Conservation (phyloP, 1,284 basidiomycete genomes). For the Thelephora terrestris region DNA sequence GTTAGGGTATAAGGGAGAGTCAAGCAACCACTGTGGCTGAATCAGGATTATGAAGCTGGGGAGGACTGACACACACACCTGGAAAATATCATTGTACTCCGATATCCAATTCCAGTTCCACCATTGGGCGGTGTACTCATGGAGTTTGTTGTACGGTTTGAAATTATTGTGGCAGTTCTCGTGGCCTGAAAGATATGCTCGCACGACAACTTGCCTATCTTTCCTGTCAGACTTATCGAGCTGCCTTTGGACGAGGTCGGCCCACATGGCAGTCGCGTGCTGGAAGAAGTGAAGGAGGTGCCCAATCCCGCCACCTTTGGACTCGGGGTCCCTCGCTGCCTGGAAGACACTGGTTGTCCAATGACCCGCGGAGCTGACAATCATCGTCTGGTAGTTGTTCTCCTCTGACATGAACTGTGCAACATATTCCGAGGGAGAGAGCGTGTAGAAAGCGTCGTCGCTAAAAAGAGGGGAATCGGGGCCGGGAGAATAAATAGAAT, state of each 20-base stretch:
- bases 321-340: conserved; percentile 32
- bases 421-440: conserved; percentile 43
- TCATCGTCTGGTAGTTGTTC: conserved; percentile 45
- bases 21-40: conserved; percentile 20
- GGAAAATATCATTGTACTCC: conserved; percentile 43
- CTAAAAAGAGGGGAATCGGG: conserved; percentile 34
- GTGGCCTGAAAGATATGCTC: conserved; percentile 56
- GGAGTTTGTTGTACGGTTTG: conserved; percentile 12
- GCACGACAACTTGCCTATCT: conserved; percentile 38
- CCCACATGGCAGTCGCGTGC: conserved; percentile 44
- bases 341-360: conserved; percentile 51
- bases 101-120: conserved; percentile 56
- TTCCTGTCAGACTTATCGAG: conserved; percentile 15
- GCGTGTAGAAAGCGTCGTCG: conserved; percentile 41
- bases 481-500: conserved; percentile 12
- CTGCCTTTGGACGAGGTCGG: conserved; percentile 34
- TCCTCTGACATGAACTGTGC: conserved; percentile 33
- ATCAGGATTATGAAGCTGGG: conserved; percentile 4
- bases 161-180: conserved; percentile 34
- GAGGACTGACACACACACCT: conserved; percentile 27
- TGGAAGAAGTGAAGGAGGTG: conserved; percentile 44
- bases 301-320: conserved; percentile 34
- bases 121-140: conserved; percentile 34
- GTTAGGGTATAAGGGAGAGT: conserved; percentile 33
- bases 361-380: conserved; percentile 55